Base-by-base conservation (phyloP, 2,329 filamentous ascomycete genomes). In the Xenoacremonium recifei region DNA sequence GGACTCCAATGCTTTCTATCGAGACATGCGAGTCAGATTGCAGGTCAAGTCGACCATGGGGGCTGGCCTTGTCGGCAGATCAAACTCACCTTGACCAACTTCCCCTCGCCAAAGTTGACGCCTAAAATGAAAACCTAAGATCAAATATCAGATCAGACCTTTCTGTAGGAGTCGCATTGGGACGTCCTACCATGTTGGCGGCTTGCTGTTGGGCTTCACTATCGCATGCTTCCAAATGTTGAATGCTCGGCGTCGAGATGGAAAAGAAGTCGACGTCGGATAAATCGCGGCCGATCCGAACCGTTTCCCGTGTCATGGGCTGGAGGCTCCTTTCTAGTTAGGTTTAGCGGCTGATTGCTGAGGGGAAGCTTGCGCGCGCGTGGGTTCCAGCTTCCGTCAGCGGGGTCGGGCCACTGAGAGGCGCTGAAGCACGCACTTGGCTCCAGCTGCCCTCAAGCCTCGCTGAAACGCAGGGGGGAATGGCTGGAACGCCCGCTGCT, bases 31-130 rank as follows among this genome's bases (percentile, higher is more conserved):
- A 40, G 39, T 55, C 34, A 55, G 39, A 40, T 30, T 13, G 9
- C 21, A 31, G 39, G 18, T 15, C 34, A 32, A 21, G 17, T 15
- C 21, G 23, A 25, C n/a, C 30, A 17, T 19, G 37, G 32, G 19
- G 39, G 41, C 32, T 17, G 29, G 21, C 9, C 27, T 30, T 32
- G 30, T n/a, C 15, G 21, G 7, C n/a, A n/a, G 38, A 17, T 39
- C 25, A 29, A 33, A 44, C 70, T 65, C 81, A 89, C 89, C 76
- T 87, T 86, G 64, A 97, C 85, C 61, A 96, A 80, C 67, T 85
- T 84, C 59, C 75, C 71, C 71, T 96, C 91, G 57, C 80, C 73
- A 73, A 97, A 96, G 73, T 87, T 91, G 73, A 88, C 76, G 59
- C 89, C 88, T 61, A 92, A 77, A 60, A 97, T 84, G 73, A 93